Base-by-base conservation (phyloP, 2,329 filamentous ascomycete species). In the Microsporum ferrugineum region DNA sequence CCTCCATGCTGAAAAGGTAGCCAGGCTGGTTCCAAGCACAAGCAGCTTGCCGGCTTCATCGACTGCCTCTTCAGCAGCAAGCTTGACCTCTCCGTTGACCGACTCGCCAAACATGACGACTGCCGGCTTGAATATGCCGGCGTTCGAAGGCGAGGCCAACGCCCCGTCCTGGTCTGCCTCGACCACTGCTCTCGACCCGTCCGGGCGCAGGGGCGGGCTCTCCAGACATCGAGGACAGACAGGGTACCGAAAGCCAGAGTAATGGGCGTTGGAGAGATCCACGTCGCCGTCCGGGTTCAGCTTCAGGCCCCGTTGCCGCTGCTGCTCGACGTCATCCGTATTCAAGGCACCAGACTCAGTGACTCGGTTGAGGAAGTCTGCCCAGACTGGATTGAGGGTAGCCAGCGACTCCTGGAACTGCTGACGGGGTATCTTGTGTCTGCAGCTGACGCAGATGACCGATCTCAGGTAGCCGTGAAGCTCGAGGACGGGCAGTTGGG, bases 21-120 rank as follows among this genome's bases (percentile, higher is more conserved):
- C 94, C 56, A 97, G 80, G 63, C 89, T 96, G 39, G 89, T 96
- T 2, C 91, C 94, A 14, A 97, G 73, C 6, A 97, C 82, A 27
- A 97, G 78, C 39, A 97, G 74, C 62, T 84, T 83, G 4, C 84
- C 85, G 0, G 90, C 88, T 33, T 81, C 80, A 68, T 96, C 89
- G 57, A 97, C 84, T 10, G 88, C 88, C 33, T 84, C 76, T 70
- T 97, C 91, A 1, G 91, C 92, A 0, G 84, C 85, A 1, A 77
- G 73, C 72, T 95, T 96, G 39, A 91, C 85, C 1, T 75, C 69
- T 1, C 76, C 73, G 0, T 83, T 78, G 57, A 97, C 95, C 63
- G 84, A 91, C 74, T 97, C 94, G 14, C 94, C 94, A 72, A 97
- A 97, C 90, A 97, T 96, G 68, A 91, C 86, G 1, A 99, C 91